Conservation (phyloP, 441 rosid genomes). For the Dalechampia spathulata region DNA sequence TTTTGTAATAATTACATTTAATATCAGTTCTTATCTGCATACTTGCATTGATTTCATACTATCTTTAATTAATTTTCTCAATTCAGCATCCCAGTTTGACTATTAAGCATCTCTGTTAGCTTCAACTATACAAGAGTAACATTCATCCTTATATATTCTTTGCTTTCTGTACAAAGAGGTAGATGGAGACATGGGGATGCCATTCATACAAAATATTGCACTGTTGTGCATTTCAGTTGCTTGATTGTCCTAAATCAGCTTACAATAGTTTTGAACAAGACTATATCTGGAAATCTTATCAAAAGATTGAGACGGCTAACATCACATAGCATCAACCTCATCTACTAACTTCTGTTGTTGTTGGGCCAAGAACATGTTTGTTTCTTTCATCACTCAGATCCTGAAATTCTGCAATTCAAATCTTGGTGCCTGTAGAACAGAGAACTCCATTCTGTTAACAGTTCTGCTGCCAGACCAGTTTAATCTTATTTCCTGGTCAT, state of each 20-base stretch:
- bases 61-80: no score
- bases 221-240: no score
- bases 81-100: no score
- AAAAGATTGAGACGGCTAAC: background rate
- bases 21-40: no score
- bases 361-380: background rate
- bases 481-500: slow-evolving; percentile 22
- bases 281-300: background rate
- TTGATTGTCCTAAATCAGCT: background rate
- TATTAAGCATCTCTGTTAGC: no score
- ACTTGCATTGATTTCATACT: no score
- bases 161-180: no score
- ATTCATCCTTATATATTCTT: no score
- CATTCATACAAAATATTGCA: no score
- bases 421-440: slow-evolving; percentile 10
- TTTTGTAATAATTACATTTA: no score
- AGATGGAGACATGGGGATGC: no score
- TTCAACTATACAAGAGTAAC: no score
- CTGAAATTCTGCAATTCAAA: background rate
- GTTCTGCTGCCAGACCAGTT: slow-evolving; percentile 22
- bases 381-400: background rate
- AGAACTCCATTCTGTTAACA: slow-evolving; percentile 4
- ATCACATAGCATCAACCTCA: background rate
- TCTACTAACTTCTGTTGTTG: background rate
- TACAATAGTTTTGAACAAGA: background rate